Evolutionary conservation across 176 grass and related monocot genomes (phyloP).

Genomic region (Hsuehochloa calcarea): DNA sequence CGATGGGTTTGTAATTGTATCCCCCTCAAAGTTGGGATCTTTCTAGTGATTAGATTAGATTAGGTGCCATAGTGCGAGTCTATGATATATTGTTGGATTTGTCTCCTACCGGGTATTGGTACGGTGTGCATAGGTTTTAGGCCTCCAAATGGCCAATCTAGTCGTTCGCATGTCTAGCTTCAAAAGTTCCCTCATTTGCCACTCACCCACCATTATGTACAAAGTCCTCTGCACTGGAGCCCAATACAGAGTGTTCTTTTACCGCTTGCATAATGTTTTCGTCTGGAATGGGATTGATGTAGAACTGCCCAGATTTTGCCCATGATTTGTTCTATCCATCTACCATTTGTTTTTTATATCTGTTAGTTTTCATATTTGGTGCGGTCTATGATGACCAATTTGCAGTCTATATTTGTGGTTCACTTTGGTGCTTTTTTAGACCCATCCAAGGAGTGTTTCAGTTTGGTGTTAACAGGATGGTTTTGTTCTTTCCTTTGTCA

Average conservation of each 20-base stretch:
- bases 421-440: not conserved
- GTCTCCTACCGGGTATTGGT: not conserved
- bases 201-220: not conserved
- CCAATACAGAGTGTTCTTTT: not conserved
- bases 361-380: not conserved
- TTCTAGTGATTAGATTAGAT: not conserved
- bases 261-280: not conserved
- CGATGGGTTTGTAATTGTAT: not conserved
- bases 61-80: not conserved
- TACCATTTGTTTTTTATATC: not conserved
- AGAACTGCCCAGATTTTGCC: not conserved
- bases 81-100: not conserved
- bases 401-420: not conserved
- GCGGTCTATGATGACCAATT: not conserved
- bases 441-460: not conserved
- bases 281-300: not conserved
- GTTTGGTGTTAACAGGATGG: not conserved
- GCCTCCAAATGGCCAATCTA: not conserved
- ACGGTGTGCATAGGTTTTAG: not conserved
- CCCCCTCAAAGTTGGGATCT: not conserved
- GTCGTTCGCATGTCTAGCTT: not conserved
- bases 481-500: conserved; percentile 17
- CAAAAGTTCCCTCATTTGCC: not conserved
- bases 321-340: not conserved
- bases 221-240: not conserved